These are phyloP conservation scores for Mycotypha africana DNA, from an alignment of 371 early-diverging fungal species.

Conservation along the genomic window DNA sequence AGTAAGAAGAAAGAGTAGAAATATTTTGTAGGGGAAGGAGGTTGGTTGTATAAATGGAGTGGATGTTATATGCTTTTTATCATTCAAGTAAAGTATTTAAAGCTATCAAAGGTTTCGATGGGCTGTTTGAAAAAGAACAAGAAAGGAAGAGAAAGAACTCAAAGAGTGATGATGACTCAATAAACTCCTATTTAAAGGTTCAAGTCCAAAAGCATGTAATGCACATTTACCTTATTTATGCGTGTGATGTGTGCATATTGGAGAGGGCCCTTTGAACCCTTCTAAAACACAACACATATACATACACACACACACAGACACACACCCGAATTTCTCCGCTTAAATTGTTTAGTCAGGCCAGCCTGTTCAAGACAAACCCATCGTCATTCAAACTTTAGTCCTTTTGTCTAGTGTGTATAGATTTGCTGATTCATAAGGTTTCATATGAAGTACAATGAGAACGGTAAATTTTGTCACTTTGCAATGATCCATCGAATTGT, in stretches of 20 bases:
- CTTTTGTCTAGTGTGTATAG: too few species aligned
- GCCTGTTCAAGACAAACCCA: too few species aligned
- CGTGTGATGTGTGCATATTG: not conserved
- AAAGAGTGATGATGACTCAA: not conserved
- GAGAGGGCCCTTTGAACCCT: constrained; percentile 17
- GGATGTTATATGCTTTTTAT: constrained; percentile 4
- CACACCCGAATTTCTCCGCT: constrained; percentile 25
- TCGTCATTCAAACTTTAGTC: too few species aligned
- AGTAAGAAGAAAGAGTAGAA: constrained; percentile 6
- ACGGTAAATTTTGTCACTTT: too few species aligned
- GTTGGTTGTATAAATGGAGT: not conserved
- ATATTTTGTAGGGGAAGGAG: not conserved
- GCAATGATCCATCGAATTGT: too few species aligned
- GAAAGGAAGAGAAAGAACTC: not conserved
- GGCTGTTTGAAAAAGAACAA: constrained; percentile 5
- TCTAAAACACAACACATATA: constrained; percentile 7
- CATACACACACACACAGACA: too few species aligned
- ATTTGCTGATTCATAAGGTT: constrained; percentile 15
- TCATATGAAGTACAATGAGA: too few species aligned
- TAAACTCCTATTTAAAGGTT: not conserved
- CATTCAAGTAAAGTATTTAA: constrained; percentile 8
- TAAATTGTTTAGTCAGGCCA: constrained; percentile 2
- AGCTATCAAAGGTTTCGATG: too few species aligned
- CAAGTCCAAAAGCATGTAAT: not conserved
- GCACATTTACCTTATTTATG: not conserved